A percentile compares a stretch with the other conserved stretches of the same genome.
phyloP scores from a whole-genome alignment of 106 monocot species.

The Narthecium ossifragum region DNA sequence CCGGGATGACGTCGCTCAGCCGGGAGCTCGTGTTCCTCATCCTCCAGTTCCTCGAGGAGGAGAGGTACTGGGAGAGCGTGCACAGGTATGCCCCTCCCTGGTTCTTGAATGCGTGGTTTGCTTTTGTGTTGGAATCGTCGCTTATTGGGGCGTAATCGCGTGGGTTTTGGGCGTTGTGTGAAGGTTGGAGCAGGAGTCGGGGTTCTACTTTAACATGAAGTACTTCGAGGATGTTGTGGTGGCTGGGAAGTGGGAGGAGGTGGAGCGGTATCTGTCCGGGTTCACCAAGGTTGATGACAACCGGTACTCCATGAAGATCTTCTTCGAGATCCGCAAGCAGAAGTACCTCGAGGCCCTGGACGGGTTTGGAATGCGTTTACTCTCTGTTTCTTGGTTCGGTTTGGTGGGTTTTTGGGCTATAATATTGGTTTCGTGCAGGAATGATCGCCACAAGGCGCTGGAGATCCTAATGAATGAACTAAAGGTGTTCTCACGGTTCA shows the following conservation, averaged over 20 bases:
- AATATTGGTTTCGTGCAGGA: conserved; percentile 15
- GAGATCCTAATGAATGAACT: conserved; percentile 33
- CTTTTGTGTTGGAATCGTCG: no score
- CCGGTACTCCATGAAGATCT: conserved; percentile 32
- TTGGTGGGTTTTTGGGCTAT: neutral
- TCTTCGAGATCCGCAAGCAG: conserved; percentile 40
- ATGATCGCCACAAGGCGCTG: conserved; percentile 23
- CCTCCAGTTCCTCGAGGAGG: no score
- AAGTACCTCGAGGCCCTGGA: conserved; percentile 40
- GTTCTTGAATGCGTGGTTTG: neutral
- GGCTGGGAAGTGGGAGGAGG: conserved; percentile 35
- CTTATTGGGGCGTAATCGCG: no score
- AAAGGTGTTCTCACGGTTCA: conserved; percentile 24
- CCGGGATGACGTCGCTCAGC: no score
- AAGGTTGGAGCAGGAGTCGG: conserved; percentile 36
- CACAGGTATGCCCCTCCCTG: neutral
- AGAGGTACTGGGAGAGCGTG: no score
- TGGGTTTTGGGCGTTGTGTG: neutral
- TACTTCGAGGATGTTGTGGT: conserved; percentile 30
- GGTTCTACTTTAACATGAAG: conserved; percentile 38
- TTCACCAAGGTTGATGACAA: conserved; percentile 45
- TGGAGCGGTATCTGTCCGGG: conserved; percentile 25
- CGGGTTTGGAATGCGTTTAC: conserved; percentile 1
- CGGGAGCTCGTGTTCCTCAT: no score
- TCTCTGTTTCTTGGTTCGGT: neutral